These are phyloP conservation scores for Symbiodinium pilosum DNA, from an alignment of 73 alveolate species.

Conservation along the genomic window DNA sequence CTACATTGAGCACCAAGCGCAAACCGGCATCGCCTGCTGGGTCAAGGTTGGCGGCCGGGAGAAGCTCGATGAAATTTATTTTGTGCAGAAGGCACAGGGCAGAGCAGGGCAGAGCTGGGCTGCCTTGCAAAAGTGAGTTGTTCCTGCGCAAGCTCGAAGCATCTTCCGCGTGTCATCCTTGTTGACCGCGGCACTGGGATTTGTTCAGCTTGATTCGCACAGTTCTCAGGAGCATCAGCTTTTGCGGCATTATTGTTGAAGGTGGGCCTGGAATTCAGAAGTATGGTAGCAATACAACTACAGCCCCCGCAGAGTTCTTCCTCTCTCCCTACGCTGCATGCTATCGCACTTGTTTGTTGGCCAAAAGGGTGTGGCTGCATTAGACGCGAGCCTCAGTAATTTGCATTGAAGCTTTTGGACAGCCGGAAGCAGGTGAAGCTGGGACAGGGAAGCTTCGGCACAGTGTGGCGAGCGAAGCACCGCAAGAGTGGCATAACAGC, in stretches of 20 bases:
- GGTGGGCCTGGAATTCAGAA: too few relatives aligned
- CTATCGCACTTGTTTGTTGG: background rate
- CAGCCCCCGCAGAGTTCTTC: too few relatives aligned
- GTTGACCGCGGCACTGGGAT: background rate
- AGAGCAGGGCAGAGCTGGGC: background rate
- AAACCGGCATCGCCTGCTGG: too few relatives aligned
- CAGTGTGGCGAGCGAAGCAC: constrained; percentile 91
- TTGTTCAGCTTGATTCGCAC: too few relatives aligned
- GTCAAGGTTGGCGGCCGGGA: constrained; percentile 52
- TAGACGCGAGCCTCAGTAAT: too few relatives aligned
- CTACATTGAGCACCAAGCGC: too few relatives aligned
- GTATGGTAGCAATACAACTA: too few relatives aligned
- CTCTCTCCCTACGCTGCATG: too few relatives aligned
- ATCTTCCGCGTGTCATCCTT: background rate
- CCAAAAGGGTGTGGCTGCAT: background rate
- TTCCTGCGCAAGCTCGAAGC: too few relatives aligned
- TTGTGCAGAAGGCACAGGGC: constrained; percentile 69
- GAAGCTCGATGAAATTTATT: constrained; percentile 85
- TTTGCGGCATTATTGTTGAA: background rate
- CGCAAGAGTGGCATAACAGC: constrained; percentile 61
- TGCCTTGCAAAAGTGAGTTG: background rate
- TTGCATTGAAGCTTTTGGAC: background rate
- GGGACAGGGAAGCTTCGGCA: constrained; percentile 93
- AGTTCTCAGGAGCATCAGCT: too few relatives aligned
- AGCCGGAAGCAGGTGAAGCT: constrained; percentile 68